These are phyloP conservation scores for Pseudogymnoascus pannorum DNA, from an alignment of 2,329 filamentous ascomycete genomes.

Conservation along the genomic window DNA sequence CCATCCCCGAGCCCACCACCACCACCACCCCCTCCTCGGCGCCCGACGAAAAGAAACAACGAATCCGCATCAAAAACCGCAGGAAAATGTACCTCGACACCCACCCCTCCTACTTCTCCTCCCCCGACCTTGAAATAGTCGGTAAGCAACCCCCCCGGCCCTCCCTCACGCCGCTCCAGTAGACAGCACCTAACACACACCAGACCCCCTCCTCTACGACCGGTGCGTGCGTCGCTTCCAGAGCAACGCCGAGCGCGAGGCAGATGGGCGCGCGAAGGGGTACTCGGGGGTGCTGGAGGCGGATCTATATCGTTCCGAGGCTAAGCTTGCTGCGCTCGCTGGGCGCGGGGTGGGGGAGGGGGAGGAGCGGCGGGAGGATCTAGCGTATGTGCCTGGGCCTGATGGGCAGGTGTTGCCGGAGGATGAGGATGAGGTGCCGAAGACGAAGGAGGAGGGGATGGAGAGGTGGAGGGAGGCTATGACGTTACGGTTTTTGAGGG, in stretches of 20 bases:
- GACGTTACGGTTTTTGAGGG: slow-evolving; percentile 29
- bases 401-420: slow-evolving; percentile 25
- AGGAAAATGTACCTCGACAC: slow-evolving; percentile 29
- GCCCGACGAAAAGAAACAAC: neutral
- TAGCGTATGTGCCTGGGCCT: slow-evolving; percentile 22
- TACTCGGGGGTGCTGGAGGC: slow-evolving; percentile 31
- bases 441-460: slow-evolving; percentile 27
- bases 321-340: slow-evolving; percentile 26
- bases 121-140: slow-evolving; percentile 28
- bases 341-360: neutral
- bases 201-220: slow-evolving; percentile 31
- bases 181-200: neutral
- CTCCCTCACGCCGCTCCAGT: neutral
- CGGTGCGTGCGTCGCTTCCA: slow-evolving; percentile 29
- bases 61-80: slow-evolving; percentile 27
- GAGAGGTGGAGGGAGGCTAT: slow-evolving; percentile 30
- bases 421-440: slow-evolving; percentile 26
- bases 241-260: slow-evolving; percentile 28
- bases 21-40: neutral
- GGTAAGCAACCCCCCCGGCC: slow-evolving; percentile 16
- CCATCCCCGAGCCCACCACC: slow-evolving; percentile 21
- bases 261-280: slow-evolving; percentile 29
- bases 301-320: slow-evolving; percentile 30
- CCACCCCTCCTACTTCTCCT: slow-evolving; percentile 28
- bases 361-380: slow-evolving; percentile 13